Base-by-base conservation (phyloP, 345 rosid genomes). In the Limnanthes douglasii region DNA sequence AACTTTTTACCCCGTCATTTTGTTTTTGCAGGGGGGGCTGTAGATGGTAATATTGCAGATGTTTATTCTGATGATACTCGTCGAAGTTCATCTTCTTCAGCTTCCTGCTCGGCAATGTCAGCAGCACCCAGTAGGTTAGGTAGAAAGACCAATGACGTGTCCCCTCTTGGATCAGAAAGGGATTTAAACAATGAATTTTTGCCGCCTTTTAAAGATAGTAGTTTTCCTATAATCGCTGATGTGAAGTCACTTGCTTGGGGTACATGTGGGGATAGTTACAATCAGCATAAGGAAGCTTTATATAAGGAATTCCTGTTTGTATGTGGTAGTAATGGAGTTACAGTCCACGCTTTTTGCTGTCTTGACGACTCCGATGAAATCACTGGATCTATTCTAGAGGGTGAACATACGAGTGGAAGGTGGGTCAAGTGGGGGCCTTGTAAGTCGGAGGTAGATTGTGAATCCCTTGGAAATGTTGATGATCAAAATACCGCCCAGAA, bases 381-480 rank as follows among this genome's bases (percentile, higher is more conserved):
- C 18, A 30, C 47, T 18, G 45, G 40, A 29, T 13, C 50, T 34
- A 37, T 39, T 15, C 29, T 45, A 45, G 70, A 63, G 40, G 68
- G 55, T 41, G 68, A 70, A 46, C 48, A 49, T 47, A 58, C 41
- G 60, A 54, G 59, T 43, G 98, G 96, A 50, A 62, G 72, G 48
- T 90, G 96, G 98, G 80, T 73, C 44, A 68, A 80, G 35, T 90
- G 98, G 96, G 94, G 94, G 21, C 93, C 98, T 55, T 48, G 52
- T 24, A 13, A 17, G 15, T 41, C 60, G 42, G 46, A 48, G 43
- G 54, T 41, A 31, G 43, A 40, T 41, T 11, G 18, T 7, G 62
- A 46, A 24, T 65, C 54, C 20, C 38, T 50, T 43, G 50, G 51
- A 31, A 31, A 55, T 52, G 35, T 10, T 30, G 20, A 39, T 11